Evolutionary conservation across 768 basidiomycete genomes (phyloP), one percentile per base, ranked within the genome.

Genomic region (Mycena metata): DNA sequence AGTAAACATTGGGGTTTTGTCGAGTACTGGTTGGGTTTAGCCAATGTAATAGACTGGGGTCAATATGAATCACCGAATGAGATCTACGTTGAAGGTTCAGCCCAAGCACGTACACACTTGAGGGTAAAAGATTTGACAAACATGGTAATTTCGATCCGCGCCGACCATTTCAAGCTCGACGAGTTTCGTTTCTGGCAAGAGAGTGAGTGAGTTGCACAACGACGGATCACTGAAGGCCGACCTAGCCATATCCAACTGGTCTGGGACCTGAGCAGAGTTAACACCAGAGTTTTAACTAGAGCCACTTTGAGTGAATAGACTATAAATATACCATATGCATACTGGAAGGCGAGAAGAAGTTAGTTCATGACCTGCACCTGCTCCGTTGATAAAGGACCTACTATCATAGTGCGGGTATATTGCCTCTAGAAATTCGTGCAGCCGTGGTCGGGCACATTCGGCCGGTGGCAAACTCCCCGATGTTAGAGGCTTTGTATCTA

Each of bases 1-100:
- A 6, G 90, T 91, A 78, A 96, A 96, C 95, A 96, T 97, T 66
- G 87, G 88, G 1, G 89, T 92, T 76, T 94, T 92, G 83, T 97
- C 96, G 24, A 96, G 83, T 0, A 96, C 94, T 89, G 50, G 21
- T 11, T 41, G 30, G 30, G 6, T 39, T 67, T 42, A 67, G 52
- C 24, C 43, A 51, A 26, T 17, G 30, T 35, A 47, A 56, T 19
- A 51, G 39, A 50, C 65, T 46, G 39, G 5, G 33, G 45, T 2
- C 10, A 58, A 9, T 30, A 39, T 21, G 23, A 66, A 74, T 74
- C 68, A 90, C 90, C 90, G 72, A 91, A 91, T 3, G 90, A 89
- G 70, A 91, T 90, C 90, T 88, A 59, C n/a, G 24, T 49, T 57
- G 42, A 55, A 30, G 41, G 21, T 43, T 10, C 57, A 68, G 45